Evolutionary conservation across 768 basidiomycete genomes (phyloP).

Genomic region (Lentinula lateritia): DNA sequence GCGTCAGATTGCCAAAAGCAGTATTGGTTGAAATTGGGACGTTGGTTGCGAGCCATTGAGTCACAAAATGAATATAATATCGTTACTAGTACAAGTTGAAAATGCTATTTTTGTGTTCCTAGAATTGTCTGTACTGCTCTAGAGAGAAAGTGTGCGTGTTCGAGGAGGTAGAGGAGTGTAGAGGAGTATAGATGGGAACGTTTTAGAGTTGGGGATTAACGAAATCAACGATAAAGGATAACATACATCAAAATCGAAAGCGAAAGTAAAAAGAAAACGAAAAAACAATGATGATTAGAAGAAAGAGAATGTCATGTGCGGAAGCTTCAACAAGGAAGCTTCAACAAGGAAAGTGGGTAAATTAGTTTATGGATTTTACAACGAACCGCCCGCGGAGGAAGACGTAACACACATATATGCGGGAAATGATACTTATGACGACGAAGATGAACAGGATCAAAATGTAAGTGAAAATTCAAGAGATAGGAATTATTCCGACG

Average conservation of each 20-base stretch:
- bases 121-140: neutral
- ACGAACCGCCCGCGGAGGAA: neutral
- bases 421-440: neutral
- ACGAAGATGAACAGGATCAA: neutral
- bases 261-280: neutral
- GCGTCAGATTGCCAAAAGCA: constrained; percentile 26
- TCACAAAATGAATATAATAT: neutral
- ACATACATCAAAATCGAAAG: neutral
- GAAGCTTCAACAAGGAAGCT: neutral
- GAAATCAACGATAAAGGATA: neutral
- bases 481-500: neutral
- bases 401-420: neutral
- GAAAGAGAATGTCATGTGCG: neutral
- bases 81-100: neutral
- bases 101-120: constrained; percentile 6
- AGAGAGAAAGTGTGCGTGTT: neutral
- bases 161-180: neutral
- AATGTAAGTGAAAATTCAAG: neutral
- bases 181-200: neutral
- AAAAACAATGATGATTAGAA: neutral
- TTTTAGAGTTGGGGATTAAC: neutral
- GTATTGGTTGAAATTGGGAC: constrained; percentile 34
- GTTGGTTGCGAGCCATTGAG: constrained; percentile 33
- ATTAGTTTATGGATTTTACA: neutral
- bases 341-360: neutral